Evolutionary conservation across 1,284 basidiomycete species (phyloP).

Genomic region (Trichosporon sp.): DNA sequence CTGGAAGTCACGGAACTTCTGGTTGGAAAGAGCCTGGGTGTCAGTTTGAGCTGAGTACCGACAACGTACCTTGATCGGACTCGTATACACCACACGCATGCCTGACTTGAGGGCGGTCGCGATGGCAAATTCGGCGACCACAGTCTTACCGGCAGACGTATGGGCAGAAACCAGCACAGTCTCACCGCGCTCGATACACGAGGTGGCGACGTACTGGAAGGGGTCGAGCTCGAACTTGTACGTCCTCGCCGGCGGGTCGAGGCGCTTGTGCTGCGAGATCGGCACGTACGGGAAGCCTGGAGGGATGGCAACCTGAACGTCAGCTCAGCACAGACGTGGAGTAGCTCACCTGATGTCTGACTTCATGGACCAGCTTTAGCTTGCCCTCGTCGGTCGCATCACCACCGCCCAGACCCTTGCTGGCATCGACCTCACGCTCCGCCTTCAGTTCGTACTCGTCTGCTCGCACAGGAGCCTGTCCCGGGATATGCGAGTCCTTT

Average conservation of each 20-base stretch:
- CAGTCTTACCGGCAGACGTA: constrained; percentile 98
- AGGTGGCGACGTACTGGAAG: constrained; percentile 91
- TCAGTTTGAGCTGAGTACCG: not conserved
- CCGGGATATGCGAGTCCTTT: constrained; percentile 35
- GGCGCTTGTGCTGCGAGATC: constrained; percentile 86
- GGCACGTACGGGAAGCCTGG: constrained; percentile 86
- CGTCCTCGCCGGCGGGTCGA: constrained; percentile 79
- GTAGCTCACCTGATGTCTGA: constrained; percentile 33
- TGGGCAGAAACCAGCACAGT: constrained; percentile 97
- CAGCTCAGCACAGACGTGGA: constrained; percentile 57
- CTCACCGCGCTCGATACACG: constrained; percentile 94
- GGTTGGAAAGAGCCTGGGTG: constrained; percentile 86
- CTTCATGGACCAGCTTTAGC: constrained; percentile 48
- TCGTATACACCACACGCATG: constrained; percentile 92
- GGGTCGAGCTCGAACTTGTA: constrained; percentile 98
- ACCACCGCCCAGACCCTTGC: constrained; percentile 68
- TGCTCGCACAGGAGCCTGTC: constrained; percentile 65
- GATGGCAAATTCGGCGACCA: constrained; percentile 98
- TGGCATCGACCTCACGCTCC: constrained; percentile 77
- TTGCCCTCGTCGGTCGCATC: constrained; percentile 52
- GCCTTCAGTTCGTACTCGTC: constrained; percentile 88
- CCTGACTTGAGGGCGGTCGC: constrained; percentile 89
- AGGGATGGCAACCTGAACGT: constrained; percentile 89
- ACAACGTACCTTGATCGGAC: constrained; percentile 87
- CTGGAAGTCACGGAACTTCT: constrained; percentile 97